These are phyloP conservation scores for Debaryomyces subglobosus DNA, from an alignment of 1,139 yeast genomes.

Conservation along the genomic window DNA sequence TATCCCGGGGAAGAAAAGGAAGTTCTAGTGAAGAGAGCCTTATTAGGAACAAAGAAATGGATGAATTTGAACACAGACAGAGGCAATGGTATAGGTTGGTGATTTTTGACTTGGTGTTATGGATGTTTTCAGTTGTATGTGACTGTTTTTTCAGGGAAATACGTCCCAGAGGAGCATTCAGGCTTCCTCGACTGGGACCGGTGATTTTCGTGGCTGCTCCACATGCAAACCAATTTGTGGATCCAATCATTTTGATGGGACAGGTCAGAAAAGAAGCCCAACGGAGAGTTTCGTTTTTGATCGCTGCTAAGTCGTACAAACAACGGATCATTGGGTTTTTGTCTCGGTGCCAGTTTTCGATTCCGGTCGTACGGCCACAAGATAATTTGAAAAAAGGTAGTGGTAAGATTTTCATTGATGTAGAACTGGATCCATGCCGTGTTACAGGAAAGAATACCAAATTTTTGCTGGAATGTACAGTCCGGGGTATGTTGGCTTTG, in stretches of 20 bases:
- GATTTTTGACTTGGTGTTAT: conserved; percentile 52
- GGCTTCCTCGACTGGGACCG: conserved; percentile 83
- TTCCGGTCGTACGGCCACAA: conserved; percentile 91
- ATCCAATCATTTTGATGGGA: conserved; percentile 82
- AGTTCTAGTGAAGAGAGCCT: not conserved
- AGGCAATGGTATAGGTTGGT: conserved; percentile 37
- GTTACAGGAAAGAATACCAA: conserved; percentile 69
- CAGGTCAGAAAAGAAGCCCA: conserved; percentile 74
- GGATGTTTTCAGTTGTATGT: conserved; percentile 48
- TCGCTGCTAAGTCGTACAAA: conserved; percentile 81
- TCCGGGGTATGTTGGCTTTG: conserved; percentile 72
- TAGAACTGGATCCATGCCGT: conserved; percentile 46
- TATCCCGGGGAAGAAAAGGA: not conserved
- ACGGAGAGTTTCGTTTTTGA: conserved; percentile 79
- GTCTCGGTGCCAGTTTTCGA: conserved; percentile 75
- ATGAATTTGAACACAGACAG: conserved; percentile 11
- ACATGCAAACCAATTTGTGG: conserved; percentile 96
- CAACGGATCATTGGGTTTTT: conserved; percentile 71
- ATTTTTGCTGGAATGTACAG: conserved; percentile 66
- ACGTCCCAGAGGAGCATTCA: conserved; percentile 86
- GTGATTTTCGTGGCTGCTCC: conserved; percentile 96
- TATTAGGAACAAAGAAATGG: not conserved
- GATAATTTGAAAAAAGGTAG: conserved; percentile 68
- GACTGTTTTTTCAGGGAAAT: conserved; percentile 84
- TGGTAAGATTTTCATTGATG: conserved; percentile 60